Evolutionary conservation across 2,329 filamentous ascomycete genomes (phyloP).

Genomic region (Neospermospora avenae): DNA sequence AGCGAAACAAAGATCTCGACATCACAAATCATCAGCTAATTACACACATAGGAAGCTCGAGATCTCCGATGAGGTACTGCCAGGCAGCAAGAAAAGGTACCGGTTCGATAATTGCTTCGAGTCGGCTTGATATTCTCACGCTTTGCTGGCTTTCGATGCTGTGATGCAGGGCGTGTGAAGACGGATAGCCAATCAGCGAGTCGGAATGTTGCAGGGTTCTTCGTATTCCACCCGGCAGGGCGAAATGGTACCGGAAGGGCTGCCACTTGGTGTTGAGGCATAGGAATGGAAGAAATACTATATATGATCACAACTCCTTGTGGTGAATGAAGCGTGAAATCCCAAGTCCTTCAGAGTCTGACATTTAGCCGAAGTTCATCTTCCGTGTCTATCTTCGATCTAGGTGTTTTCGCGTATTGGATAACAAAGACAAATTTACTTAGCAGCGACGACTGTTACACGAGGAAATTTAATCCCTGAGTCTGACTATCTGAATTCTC

Average conservation of each 20-base stretch:
- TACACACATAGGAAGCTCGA: not conserved
- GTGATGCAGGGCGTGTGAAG: not conserved
- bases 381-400: no score
- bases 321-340: not conserved
- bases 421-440: not conserved
- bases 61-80: not conserved
- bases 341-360: no score
- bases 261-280: not conserved
- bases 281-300: not conserved
- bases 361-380: no score
- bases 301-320: not conserved
- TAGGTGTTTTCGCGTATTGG: no score
- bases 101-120: not conserved
- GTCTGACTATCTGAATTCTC: not conserved
- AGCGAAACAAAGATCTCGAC: not conserved
- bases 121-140: not conserved
- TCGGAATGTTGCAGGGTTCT: conserved; percentile 1
- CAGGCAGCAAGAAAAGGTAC: not conserved
- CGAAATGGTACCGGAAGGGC: not conserved
- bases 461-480: not conserved
- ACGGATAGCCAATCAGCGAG: not conserved
- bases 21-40: not conserved
- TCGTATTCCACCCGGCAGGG: conserved; percentile 1
- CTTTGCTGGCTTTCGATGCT: not conserved
- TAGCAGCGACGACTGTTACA: not conserved